Percentiles rank a stretch among this genome's conserved stretches.
Conservation (phyloP, 2,329 filamentous ascomycete genomes). For the Microdochium paspali region DNA sequence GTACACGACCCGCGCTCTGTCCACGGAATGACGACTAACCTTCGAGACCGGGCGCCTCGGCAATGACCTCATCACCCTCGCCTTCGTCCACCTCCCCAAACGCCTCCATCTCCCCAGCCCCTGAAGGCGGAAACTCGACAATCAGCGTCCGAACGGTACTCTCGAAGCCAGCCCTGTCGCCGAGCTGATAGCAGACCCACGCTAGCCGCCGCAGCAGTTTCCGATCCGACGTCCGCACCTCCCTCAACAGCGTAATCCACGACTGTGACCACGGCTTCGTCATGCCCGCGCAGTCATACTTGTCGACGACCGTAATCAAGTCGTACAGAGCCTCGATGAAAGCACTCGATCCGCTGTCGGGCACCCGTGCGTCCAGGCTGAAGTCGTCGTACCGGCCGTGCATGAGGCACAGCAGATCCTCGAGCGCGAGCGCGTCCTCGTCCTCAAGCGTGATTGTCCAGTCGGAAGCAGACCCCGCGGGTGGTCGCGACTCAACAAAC, state of each 20-base stretch:
- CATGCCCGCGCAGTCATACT: background rate
- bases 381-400: background rate
- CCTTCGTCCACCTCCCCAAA: background rate
- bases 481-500: background rate
- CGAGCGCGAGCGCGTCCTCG: background rate
- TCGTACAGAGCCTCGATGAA: constrained; percentile 1
- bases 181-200: background rate
- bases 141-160: background rate
- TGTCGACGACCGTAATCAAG: background rate
- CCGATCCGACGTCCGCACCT: background rate
- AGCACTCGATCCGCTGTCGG: background rate
- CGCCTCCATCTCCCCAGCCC: background rate
- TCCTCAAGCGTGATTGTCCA: background rate
- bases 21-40: background rate
- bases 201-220: background rate
- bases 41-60: background rate
- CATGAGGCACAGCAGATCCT: background rate
- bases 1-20: background rate
- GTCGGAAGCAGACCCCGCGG: background rate
- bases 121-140: background rate
- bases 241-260: background rate
- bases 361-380: background rate
- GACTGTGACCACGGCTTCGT: background rate
- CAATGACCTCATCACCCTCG: background rate
- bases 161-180: background rate